Base-by-base conservation (phyloP, 257 asterid species). In the Capsicum pubescens region DNA sequence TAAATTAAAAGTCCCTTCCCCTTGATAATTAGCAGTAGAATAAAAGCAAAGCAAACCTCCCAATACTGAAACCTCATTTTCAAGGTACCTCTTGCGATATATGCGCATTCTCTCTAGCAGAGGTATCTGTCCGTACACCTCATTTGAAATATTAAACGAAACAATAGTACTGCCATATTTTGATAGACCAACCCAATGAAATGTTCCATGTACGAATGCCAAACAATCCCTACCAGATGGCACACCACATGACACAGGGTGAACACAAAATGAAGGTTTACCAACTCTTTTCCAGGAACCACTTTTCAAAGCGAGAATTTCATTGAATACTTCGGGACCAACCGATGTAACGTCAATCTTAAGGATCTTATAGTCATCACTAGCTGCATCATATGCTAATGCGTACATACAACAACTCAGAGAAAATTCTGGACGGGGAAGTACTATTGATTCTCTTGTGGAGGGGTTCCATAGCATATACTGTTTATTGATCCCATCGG, bases 401-500 rank as follows among this genome's bases (percentile, higher is more conserved):
- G n/a, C n/a, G n/a, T n/a, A n/a, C n/a, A n/a, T n/a, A n/a, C n/a
- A n/a, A n/a, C n/a, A n/a, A n/a, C n/a, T n/a, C n/a, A n/a, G n/a
- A n/a, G n/a, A n/a, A n/a, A n/a, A n/a, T n/a, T n/a, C n/a, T n/a
- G n/a, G n/a, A n/a, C n/a, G n/a, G n/a, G n/a, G n/a, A n/a, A n/a
- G n/a, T 61, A 17, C 68, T 4, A 19, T n/a, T 19, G 68, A 61
- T 61, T 61, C 68, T 61, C 68, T 61, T 13, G 59, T 13, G 59
- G n/a, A 60, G 68, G 68, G 36, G 68, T 61, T 61, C 68, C 68
- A 61, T 3, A n/a, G n/a, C n/a, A n/a, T n/a, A n/a, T n/a, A n/a
- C n/a, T n/a, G n/a, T n/a, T n/a, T n/a, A n/a, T n/a, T n/a, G n/a
- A n/a, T n/a, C n/a, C n/a, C n/a, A n/a, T n/a, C n/a, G n/a, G n/a